Evolutionary conservation across 192 early-diverging fungal genomes (phyloP).

Genomic region (Entomortierella beljakovae): DNA sequence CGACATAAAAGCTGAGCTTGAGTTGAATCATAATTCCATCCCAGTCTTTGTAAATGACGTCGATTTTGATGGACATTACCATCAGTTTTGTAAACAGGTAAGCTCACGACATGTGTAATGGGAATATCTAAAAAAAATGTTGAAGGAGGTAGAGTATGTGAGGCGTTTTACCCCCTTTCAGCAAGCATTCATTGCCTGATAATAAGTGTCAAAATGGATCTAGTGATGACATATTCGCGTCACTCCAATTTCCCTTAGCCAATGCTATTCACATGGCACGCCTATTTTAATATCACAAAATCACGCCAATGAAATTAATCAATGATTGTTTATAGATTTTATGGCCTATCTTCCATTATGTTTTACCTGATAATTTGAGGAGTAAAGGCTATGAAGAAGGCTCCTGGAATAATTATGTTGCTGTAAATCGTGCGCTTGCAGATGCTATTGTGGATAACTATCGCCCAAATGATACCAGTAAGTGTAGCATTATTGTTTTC

Average conservation of each 20-base stretch:
- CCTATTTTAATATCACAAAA: not conserved
- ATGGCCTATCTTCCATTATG: constrained; percentile 98
- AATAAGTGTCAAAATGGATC: not conserved
- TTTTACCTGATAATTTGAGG: constrained; percentile 89
- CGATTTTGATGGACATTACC: constrained; percentile 93
- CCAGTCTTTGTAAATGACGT: constrained; percentile 86
- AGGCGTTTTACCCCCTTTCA: not conserved
- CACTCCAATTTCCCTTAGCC: not conserved
- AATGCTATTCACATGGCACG: constrained; percentile 5
- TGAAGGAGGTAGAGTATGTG: not conserved
- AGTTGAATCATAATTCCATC: constrained; percentile 71
- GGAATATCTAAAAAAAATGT: not conserved
- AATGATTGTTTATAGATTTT: constrained; percentile 75
- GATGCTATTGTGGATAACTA: constrained; percentile 83
- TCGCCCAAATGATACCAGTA: constrained; percentile 87
- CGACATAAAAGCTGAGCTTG: constrained; percentile 71
- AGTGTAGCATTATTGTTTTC: no score
- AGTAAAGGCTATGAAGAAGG: constrained; percentile 80
- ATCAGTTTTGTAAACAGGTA: constrained; percentile 96
- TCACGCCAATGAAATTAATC: no score
- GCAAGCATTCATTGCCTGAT: not conserved
- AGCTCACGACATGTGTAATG: not conserved
- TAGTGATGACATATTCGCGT: constrained; percentile 9
- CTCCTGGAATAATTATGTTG: constrained; percentile 85
- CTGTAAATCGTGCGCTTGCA: constrained; percentile 89